phyloP scores from a whole-genome alignment of 2,329 filamentous ascomycete genomes.

The Exophiala bonariae region DNA sequence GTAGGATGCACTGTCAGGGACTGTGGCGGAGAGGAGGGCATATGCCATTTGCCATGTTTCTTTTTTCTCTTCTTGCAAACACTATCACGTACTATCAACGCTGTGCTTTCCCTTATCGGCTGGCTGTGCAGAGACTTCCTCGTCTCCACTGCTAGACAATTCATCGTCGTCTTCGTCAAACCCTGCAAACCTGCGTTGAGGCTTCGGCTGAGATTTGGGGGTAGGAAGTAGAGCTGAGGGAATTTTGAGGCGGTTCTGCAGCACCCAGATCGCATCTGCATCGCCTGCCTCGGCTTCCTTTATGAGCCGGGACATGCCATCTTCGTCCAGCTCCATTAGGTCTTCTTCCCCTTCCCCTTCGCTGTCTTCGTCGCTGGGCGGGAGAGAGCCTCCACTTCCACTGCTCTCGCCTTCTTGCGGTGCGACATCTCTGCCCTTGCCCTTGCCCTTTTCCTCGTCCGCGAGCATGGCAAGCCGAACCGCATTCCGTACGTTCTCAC shows the following conservation, averaged over 20 bases:
- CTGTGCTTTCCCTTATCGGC: constrained; percentile 37
- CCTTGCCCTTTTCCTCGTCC: constrained; percentile 40
- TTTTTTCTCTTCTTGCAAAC: constrained; percentile 14
- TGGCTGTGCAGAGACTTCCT: constrained; percentile 29
- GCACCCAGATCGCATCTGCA: constrained; percentile 28
- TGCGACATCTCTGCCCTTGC: constrained; percentile 33
- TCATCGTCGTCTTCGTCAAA: constrained; percentile 51
- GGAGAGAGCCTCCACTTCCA: constrained; percentile 34
- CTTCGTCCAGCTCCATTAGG: constrained; percentile 29
- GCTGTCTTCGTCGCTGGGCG: constrained; percentile 40
- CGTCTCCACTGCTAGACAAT: constrained; percentile 46
- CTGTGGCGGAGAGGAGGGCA: too few relatives aligned
- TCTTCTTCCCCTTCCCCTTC: constrained; percentile 34
- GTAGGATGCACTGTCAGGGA: too few relatives aligned
- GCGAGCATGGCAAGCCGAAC: constrained; percentile 73
- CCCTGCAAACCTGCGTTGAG: constrained; percentile 41
- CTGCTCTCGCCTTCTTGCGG: constrained; percentile 41
- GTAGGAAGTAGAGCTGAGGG: constrained; percentile 20
- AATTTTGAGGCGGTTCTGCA: constrained; percentile 29
- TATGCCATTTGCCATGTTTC: too few relatives aligned
- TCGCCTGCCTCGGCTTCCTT: constrained; percentile 28
- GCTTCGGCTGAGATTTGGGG: constrained; percentile 18
- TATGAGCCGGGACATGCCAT: constrained; percentile 24
- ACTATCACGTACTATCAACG: background rate
- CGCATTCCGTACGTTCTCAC: constrained; percentile 77